These are phyloP conservation scores for Schizochytrium sp. DNA, from an alignment of 108 stramenopile genomes.

Conservation along the genomic window DNA sequence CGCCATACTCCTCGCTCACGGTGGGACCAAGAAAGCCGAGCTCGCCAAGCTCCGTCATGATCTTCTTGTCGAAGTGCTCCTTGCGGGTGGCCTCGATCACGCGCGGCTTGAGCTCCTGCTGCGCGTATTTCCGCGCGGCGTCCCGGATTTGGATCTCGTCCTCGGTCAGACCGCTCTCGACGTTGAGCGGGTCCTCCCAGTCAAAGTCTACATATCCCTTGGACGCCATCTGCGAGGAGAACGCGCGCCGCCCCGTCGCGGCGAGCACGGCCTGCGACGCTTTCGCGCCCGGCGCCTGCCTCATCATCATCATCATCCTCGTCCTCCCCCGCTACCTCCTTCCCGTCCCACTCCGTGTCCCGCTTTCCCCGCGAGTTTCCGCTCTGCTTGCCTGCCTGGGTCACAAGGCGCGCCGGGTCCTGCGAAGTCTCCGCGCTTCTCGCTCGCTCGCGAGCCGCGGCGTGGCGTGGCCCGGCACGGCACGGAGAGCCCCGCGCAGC, in stretches of 20 bases:
- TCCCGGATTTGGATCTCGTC: conserved; percentile 45
- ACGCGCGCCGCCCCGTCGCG: not conserved
- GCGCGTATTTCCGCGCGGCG: conserved; percentile 64
- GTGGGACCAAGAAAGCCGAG: conserved; percentile 80
- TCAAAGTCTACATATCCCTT: not conserved
- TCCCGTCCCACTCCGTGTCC: too few relatives aligned
- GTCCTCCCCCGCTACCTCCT: too few relatives aligned
- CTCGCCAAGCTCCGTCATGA: conserved; percentile 75
- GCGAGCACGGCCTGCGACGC: too few relatives aligned
- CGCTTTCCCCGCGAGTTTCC: too few relatives aligned
- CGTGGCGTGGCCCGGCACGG: too few relatives aligned
- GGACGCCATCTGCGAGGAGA: not conserved
- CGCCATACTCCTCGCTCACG: conserved; percentile 72
- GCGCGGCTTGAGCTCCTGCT: conserved; percentile 62
- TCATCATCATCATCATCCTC: too few relatives aligned
- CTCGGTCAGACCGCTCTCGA: not conserved
- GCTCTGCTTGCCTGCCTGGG: too few relatives aligned
- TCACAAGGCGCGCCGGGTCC: too few relatives aligned
- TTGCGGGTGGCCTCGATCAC: conserved; percentile 72
- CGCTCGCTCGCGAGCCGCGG: too few relatives aligned
- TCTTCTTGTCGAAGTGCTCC: conserved; percentile 60
- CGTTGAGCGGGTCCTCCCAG: not conserved
- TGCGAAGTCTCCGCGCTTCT: too few relatives aligned
- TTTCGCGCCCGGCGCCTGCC: too few relatives aligned
- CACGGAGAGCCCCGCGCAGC: too few relatives aligned